Percentiles rank a stretch among this genome's conserved stretches.
Evolutionary conservation across 1,139 yeast species (phyloP).

Genomic region (Pichia sp.): DNA sequence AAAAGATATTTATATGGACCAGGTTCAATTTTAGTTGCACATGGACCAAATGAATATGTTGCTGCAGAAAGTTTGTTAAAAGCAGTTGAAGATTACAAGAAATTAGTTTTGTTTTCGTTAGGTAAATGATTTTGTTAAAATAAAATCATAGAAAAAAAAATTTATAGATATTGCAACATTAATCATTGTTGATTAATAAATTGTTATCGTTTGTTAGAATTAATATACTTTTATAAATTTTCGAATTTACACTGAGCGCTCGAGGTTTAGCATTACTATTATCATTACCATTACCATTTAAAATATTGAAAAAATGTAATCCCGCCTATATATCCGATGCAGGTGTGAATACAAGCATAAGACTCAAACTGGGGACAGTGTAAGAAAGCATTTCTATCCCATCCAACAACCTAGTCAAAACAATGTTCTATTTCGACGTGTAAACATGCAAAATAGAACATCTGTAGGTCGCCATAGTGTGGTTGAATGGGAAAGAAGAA

Average conservation of each 20-base stretch:
- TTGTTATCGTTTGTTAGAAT: too few relatives aligned
- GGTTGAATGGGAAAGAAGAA: background rate
- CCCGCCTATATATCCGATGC: constrained; percentile 19
- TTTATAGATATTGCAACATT: background rate
- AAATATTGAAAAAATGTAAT: constrained; percentile 5
- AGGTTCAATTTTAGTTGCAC: constrained; percentile 62
- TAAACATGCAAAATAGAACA: constrained; percentile 1
- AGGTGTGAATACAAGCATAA: constrained; percentile 18
- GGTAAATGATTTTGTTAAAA: background rate
- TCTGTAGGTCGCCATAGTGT: constrained; percentile 2
- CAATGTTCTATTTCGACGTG: constrained; percentile 3
- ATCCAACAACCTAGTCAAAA: constrained; percentile 2
- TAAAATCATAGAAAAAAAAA: background rate
- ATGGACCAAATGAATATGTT: constrained; percentile 54
- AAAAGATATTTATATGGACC: constrained; percentile 60
- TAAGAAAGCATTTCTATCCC: constrained; percentile 14
- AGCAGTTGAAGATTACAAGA: constrained; percentile 53
- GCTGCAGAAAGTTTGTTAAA: constrained; percentile 42
- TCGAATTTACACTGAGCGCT: background rate
- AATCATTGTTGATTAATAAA: background rate
- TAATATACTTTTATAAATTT: background rate
- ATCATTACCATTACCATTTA: background rate
- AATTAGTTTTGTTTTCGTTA: constrained; percentile 32
- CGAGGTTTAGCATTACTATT: background rate
- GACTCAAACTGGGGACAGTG: constrained; percentile 18